Conservation (phyloP, 768 basidiomycete species). For the Calvatia gigantea region DNA sequence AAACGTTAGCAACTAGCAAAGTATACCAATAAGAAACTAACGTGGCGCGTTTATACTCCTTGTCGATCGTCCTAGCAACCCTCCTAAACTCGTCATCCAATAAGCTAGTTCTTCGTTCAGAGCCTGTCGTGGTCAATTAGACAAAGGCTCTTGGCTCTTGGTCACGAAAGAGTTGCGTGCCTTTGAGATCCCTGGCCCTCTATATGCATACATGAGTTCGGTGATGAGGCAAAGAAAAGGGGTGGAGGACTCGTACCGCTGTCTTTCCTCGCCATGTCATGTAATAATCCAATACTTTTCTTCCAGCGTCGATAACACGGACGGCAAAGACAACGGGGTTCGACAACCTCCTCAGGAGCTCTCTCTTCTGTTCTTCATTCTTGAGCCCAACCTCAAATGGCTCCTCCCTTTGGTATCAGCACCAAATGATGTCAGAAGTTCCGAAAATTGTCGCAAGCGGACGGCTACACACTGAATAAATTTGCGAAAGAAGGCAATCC, state of each 20-base stretch:
- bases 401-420: conserved; percentile 1
- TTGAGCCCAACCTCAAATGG: not conserved
- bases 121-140: not conserved
- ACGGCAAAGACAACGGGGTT: conserved; percentile 44
- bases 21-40: conserved; percentile 19
- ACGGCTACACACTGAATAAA: conserved; percentile 34
- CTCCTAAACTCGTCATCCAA: conserved; percentile 42
- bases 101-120: conserved; percentile 27
- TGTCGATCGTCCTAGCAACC: conserved; percentile 37
- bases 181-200: conserved; percentile 21
- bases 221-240: not conserved
- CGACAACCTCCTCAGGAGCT: conserved; percentile 16
- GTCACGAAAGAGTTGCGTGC: conserved; percentile 11
- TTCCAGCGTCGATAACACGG: conserved; percentile 33
- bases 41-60: conserved; percentile 36
- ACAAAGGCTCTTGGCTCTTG: not conserved
- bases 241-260: conserved; percentile 24
- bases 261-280: conserved; percentile 45
- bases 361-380: not conserved
- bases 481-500: conserved; percentile 35
- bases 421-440: not conserved
- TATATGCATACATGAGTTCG: conserved; percentile 9
- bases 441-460: not conserved
- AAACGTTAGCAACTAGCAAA: not conserved
- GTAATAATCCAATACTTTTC: conserved; percentile 46